Conservation (phyloP, 108 stramenopile genomes). For the Ochromonas danica region DNA sequence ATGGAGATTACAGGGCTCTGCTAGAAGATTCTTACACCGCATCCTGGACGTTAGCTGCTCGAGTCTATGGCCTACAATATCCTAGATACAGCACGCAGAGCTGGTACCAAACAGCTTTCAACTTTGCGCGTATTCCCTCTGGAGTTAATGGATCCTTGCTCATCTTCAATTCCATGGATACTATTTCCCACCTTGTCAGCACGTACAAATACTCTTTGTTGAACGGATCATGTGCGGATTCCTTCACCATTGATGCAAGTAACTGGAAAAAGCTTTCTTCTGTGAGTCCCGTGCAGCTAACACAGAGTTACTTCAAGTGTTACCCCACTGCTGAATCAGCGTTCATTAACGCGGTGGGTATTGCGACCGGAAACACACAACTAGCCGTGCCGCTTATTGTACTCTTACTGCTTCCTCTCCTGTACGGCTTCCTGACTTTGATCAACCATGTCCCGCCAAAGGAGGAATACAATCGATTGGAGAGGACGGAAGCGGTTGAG, state of each 20-base stretch:
- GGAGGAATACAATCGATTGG: constrained; percentile 6
- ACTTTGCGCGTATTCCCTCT: not conserved
- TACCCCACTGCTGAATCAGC: not conserved
- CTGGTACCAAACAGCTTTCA: constrained; percentile 6
- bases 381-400: constrained; percentile 3
- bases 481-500: not conserved
- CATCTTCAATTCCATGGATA: constrained; percentile 17
- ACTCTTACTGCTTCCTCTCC: not conserved
- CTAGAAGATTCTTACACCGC: not conserved
- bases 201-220: not conserved
- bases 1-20: not conserved
- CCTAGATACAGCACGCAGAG: not conserved
- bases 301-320: constrained; percentile 25
- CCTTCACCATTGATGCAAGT: not conserved
- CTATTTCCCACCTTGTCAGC: not conserved
- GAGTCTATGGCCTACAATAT: not conserved
- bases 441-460: constrained; percentile 26
- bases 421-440: not conserved
- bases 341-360: constrained; percentile 8
- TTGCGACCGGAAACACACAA: constrained; percentile 29
- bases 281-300: not conserved
- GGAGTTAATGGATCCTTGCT: not conserved
- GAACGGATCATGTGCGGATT: constrained; percentile 24
- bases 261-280: not conserved
- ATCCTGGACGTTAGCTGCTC: not conserved